Evolutionary conservation across 441 rosid genomes (phyloP).

Genomic region (Populus hybrid): DNA sequence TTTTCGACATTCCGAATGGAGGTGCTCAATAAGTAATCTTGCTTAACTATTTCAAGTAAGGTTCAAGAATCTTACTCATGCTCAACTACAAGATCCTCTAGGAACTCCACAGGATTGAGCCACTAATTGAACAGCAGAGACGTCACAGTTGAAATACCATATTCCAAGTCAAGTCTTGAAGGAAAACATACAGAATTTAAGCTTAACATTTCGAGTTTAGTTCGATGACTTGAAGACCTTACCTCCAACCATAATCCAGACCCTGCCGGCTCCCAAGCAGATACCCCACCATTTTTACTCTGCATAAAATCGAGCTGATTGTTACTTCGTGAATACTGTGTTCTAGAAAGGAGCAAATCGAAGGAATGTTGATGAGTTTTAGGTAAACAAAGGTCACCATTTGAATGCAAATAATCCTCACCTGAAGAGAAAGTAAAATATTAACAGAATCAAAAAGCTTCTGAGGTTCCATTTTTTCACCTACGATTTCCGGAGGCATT

Average conservation of each 20-base stretch:
- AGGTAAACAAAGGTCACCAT: too few relatives aligned
- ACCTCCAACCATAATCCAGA: slow-evolving; percentile 36
- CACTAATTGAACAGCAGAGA: slow-evolving; percentile 23
- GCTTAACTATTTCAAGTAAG: neutral
- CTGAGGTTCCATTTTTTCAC: slow-evolving; percentile 30
- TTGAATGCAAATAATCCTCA: slow-evolving; percentile 3
- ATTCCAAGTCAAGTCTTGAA: neutral
- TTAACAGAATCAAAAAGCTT: slow-evolving; percentile 37
- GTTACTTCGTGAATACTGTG: neutral
- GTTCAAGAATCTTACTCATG: slow-evolving; percentile 34
- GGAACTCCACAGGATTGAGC: slow-evolving; percentile 49
- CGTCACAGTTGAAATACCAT: neutral
- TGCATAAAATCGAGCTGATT: slow-evolving; percentile 9
- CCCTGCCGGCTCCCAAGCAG: slow-evolving; percentile 43
- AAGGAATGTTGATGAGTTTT: neutral
- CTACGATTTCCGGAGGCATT: slow-evolving; percentile 46
- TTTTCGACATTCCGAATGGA: neutral
- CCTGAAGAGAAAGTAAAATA: slow-evolving; percentile 42
- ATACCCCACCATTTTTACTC: slow-evolving; percentile 36
- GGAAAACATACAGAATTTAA: neutral
- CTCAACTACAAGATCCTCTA: slow-evolving; percentile 46
- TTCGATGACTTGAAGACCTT: neutral
- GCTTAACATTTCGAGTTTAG: neutral
- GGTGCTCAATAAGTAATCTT: neutral
- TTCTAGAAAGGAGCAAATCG: neutral